A percentile compares a stretch with the other conserved stretches of the same genome.
Conservation (phyloP, 257 asterid species). For the Lycium barbarum region DNA sequence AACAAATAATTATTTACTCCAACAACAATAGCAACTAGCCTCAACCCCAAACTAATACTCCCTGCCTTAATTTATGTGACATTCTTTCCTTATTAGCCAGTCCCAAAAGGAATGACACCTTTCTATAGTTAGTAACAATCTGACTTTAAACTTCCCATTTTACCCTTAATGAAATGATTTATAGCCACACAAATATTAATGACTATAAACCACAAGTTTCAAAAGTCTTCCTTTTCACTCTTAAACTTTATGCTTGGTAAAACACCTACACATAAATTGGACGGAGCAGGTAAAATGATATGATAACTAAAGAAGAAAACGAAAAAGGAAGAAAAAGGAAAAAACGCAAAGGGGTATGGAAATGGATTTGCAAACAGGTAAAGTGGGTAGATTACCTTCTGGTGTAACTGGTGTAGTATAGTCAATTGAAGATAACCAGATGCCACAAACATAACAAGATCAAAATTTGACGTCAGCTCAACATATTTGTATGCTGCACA, state of each 20-base stretch:
- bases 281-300: neutral
- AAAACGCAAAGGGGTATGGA: neutral
- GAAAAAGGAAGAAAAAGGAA: neutral
- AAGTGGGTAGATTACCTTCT: conserved; percentile 60
- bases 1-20: conserved; percentile 19
- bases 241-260: no score
- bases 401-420: conserved; percentile 64
- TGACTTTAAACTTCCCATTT: no score
- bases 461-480: conserved; percentile 44
- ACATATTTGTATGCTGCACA: conserved; percentile 22
- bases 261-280: no score
- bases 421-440: conserved; percentile 44
- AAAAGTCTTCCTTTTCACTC: no score
- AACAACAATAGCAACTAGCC: neutral
- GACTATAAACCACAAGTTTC: no score
- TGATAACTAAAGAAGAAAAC: neutral
- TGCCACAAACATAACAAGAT: conserved; percentile 44
- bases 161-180: no score
- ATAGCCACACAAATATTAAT: no score
- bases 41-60: neutral
- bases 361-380: neutral
- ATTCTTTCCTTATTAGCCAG: no score
- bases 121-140: no score
- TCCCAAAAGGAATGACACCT: no score
- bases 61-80: no score